Percentiles rank a stretch among this genome's conserved stretches.
Conservation (phyloP, 176 grass and related monocot species). For the Ananas comosus region DNA sequence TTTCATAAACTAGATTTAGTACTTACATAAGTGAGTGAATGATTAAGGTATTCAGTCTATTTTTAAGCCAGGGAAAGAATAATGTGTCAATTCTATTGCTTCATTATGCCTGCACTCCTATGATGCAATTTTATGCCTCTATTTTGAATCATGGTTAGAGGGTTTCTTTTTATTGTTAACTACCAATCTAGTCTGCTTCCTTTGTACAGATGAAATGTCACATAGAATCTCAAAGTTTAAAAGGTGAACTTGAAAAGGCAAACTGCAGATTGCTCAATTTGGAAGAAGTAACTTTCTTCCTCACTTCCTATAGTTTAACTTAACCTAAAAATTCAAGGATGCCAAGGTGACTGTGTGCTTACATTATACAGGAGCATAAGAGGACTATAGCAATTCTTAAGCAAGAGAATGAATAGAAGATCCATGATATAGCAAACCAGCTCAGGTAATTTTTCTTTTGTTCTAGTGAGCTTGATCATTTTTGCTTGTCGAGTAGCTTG, state of each 20-base stretch:
- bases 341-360: conserved; percentile 17
- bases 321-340: background rate
- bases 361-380: conserved; percentile 45
- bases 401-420: conserved; percentile 42
- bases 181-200: conserved; percentile 8
- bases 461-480: background rate
- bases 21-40: too few relatives aligned
- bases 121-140: background rate
- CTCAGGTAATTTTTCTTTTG: conserved; percentile 37
- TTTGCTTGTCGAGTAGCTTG: conserved; percentile 5
- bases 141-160: background rate
- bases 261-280: conserved; percentile 45
- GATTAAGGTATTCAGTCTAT: too few relatives aligned
- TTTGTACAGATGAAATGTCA: conserved; percentile 53
- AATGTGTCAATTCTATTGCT: too few relatives aligned
- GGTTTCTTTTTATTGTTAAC: background rate
- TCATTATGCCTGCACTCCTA: too few relatives aligned
- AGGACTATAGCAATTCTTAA: conserved; percentile 46
- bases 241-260: conserved; percentile 60
- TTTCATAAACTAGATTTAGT: too few relatives aligned
- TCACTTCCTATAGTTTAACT: conserved; percentile 5
- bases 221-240: conserved; percentile 41
- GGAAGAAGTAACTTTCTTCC: conserved; percentile 47
- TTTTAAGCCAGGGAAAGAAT: too few relatives aligned
- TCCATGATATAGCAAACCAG: conserved; percentile 46